Conservation (phyloP, 2,329 filamentous ascomycete species). For the Lachnum nothofagi region DNA sequence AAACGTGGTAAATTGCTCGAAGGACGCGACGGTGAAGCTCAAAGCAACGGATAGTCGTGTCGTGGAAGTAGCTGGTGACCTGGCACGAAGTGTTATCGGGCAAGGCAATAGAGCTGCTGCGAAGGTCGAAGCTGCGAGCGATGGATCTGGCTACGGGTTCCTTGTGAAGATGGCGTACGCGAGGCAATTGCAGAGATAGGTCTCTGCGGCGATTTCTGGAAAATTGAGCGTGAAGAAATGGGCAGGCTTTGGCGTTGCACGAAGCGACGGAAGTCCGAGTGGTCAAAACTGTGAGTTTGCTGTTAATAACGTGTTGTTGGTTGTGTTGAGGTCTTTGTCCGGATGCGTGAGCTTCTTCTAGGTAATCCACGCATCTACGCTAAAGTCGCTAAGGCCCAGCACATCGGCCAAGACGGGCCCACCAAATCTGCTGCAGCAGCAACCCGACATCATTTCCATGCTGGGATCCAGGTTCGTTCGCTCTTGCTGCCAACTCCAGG, state of each 20-base stretch:
- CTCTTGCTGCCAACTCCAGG: neutral
- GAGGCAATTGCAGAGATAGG: constrained; percentile 22
- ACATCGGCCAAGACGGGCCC: too few relatives aligned
- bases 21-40: constrained; percentile 24
- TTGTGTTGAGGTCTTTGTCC: neutral
- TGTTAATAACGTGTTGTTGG: constrained; percentile 1
- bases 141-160: constrained; percentile 12
- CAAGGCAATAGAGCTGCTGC: constrained; percentile 24
- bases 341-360: neutral
- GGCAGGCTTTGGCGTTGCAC: constrained; percentile 16
- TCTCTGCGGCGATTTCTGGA: constrained; percentile 21
- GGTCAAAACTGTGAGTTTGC: constrained; percentile 11
- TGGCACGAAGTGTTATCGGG: constrained; percentile 23
- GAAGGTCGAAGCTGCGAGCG: constrained; percentile 18
- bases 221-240: constrained; percentile 7
- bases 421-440: neutral
- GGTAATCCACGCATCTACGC: too few relatives aligned
- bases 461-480: too few relatives aligned
- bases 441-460: neutral
- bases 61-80: constrained; percentile 12
- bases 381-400: too few relatives aligned
- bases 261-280: constrained; percentile 23
- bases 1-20: constrained; percentile 26
- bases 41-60: constrained; percentile 23
- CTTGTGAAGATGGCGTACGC: constrained; percentile 12